phyloP scores from a whole-genome alignment of 1,284 basidiomycete genomes.

The Singerocomus rubriflavus region DNA sequence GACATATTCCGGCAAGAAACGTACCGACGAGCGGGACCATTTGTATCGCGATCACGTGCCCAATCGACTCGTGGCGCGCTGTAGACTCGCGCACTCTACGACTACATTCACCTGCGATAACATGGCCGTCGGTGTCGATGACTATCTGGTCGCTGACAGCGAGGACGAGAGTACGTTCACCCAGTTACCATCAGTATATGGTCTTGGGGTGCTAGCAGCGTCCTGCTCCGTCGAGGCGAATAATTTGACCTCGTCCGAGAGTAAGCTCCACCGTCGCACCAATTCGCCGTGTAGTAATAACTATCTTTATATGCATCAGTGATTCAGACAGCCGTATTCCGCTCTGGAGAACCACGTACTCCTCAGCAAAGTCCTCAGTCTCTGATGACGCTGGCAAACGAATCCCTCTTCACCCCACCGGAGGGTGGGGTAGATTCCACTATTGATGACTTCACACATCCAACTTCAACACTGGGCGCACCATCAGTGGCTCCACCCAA shows the following conservation, averaged over 20 bases:
- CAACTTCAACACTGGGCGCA: slow-evolving; percentile 3
- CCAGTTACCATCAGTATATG: neutral
- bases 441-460: slow-evolving; percentile 14
- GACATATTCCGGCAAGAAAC: slow-evolving; percentile 16
- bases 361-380: slow-evolving; percentile 10
- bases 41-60: slow-evolving; percentile 27
- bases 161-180: slow-evolving; percentile 22
- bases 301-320: slow-evolving; percentile 10
- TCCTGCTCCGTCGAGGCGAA: neutral
- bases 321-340: slow-evolving; percentile 24
- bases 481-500: slow-evolving; percentile 4
- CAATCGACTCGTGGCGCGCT: neutral
- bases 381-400: slow-evolving; percentile 1
- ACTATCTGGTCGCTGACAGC: slow-evolving; percentile 31
- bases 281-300: neutral
- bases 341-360: slow-evolving; percentile 13
- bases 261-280: slow-evolving; percentile 7
- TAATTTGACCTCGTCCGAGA: neutral
- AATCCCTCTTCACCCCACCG: slow-evolving; percentile 30
- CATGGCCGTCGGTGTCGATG: slow-evolving; percentile 13
- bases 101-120: slow-evolving; percentile 1
- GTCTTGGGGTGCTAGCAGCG: neutral
- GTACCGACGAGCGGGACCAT: neutral
- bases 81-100: neutral
- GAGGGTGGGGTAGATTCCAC: neutral